phyloP scores from a whole-genome alignment of 2,329 filamentous ascomycete species.

The Grosmannia serpens region DNA sequence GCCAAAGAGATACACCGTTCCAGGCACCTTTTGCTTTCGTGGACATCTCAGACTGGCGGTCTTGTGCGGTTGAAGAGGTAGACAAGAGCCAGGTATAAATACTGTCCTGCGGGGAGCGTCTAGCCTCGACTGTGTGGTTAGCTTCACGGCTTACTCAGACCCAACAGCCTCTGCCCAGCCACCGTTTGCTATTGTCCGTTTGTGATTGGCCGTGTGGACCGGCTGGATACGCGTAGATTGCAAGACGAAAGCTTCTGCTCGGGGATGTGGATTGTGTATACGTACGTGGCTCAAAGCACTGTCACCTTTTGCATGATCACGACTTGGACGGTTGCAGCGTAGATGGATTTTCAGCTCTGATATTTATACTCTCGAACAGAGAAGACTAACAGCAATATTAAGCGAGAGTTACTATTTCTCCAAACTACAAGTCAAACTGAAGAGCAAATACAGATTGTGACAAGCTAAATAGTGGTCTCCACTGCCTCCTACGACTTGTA shows the following conservation, averaged over 20 bases:
- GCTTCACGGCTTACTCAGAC: not conserved
- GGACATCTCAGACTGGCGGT: not conserved
- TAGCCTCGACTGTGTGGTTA: not conserved
- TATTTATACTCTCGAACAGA: too few relatives aligned
- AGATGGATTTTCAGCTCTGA: too few relatives aligned
- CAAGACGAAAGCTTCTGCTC: not conserved
- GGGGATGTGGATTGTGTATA: not conserved
- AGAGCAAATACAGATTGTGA: not conserved
- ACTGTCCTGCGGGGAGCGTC: not conserved
- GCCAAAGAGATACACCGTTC: not conserved
- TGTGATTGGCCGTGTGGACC: not conserved
- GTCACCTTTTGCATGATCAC: too few relatives aligned
- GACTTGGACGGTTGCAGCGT: too few relatives aligned
- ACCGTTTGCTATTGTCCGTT: not conserved
- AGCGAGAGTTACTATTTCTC: too few relatives aligned
- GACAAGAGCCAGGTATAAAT: not conserved
- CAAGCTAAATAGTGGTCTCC: not conserved
- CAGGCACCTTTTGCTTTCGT: not conserved
- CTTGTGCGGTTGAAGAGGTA: too few relatives aligned
- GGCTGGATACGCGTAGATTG: not conserved
- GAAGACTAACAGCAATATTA: too few relatives aligned
- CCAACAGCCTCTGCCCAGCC: not conserved
- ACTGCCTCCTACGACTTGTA: not conserved
- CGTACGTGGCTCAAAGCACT: too few relatives aligned
- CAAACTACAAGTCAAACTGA: not conserved